phyloP scores from a whole-genome alignment of 2,329 filamentous ascomycete species.

The Monilinia laxa region DNA sequence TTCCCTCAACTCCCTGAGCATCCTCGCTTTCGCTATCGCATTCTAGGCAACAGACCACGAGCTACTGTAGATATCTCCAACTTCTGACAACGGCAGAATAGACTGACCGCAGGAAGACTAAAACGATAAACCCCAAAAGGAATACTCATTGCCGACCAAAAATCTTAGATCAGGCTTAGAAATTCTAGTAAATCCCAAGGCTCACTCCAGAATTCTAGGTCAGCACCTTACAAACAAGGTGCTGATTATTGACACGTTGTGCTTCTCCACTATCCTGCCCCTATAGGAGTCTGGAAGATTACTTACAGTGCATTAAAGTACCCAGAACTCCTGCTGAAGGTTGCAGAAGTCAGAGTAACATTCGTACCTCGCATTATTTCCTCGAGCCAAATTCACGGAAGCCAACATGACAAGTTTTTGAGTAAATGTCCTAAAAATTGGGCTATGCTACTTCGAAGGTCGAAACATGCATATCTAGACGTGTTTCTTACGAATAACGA shows the following conservation, averaged over 20 bases:
- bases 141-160: no score
- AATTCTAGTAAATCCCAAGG: neutral
- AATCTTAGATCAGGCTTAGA: no score
- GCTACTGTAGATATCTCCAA: neutral
- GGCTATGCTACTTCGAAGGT: no score
- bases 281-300: neutral
- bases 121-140: no score
- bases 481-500: no score
- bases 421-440: neutral
- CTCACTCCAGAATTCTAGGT: no score
- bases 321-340: neutral
- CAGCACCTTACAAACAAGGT: no score
- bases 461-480: neutral
- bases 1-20: neutral
- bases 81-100: neutral
- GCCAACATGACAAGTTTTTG: neutral
- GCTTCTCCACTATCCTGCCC: neutral
- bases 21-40: neutral
- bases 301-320: neutral
- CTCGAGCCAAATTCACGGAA: slow-evolving; percentile 11
- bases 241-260: no score
- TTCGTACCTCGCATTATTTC: slow-evolving; percentile 11
- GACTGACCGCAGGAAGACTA: no score
- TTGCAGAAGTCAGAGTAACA: slow-evolving; percentile 12
- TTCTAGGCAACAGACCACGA: neutral